phyloP scores from a whole-genome alignment of 1,284 basidiomycete genomes.

The Amylostereum areolatum region DNA sequence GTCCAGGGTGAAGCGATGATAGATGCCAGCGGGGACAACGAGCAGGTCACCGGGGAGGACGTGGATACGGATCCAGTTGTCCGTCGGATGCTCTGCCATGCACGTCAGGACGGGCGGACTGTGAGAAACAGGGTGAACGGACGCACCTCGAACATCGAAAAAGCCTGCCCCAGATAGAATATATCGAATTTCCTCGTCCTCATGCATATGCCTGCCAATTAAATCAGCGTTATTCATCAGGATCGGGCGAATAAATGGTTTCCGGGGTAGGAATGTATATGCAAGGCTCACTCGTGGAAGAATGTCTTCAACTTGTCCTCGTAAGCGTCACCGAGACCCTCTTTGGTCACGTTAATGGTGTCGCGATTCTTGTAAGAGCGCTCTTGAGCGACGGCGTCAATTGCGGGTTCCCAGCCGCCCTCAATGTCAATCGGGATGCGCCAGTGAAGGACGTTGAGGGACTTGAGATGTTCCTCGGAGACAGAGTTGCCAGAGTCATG shows the following conservation, averaged over 20 bases:
- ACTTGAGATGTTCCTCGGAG: conserved; percentile 37
- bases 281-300: conserved; percentile 63
- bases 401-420: conserved; percentile 38
- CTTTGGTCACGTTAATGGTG: conserved; percentile 67
- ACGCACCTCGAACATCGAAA: conserved; percentile 76
- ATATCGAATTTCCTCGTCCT: conserved; percentile 89
- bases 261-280: no score
- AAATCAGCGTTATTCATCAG: background rate
- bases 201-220: conserved; percentile 69
- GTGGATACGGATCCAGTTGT: conserved; percentile 71
- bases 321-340: conserved; percentile 72
- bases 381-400: conserved; percentile 58
- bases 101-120: background rate
- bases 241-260: background rate
- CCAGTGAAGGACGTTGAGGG: conserved; percentile 60
- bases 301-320: conserved; percentile 76
- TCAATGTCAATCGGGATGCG: conserved; percentile 49
- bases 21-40: conserved; percentile 73
- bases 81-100: conserved; percentile 40
- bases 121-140: background rate
- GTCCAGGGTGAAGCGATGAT: conserved; percentile 84
- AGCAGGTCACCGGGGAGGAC: conserved; percentile 68
- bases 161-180: conserved; percentile 77
- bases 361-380: conserved; percentile 77
- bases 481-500: conserved; percentile 66